Evolutionary conservation across 805 yeast species (phyloP), one percentile per base, ranked within the genome.

Genomic region (Nakazawaea ambrosiae): DNA sequence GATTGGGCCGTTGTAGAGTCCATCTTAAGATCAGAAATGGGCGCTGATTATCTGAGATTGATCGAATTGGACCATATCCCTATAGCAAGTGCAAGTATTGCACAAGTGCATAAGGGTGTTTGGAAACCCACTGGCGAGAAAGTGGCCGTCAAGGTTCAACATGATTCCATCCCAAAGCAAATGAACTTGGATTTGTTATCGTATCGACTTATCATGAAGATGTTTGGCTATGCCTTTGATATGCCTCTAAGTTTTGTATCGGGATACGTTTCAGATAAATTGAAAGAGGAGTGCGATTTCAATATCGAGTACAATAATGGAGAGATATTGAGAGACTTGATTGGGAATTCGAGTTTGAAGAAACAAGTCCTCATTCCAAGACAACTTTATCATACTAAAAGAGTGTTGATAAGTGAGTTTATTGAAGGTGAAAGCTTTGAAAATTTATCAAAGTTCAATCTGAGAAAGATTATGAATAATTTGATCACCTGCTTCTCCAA

Each of bases 51-150:
- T 51, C 14, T 18, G 9, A 29, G 32, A 5, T 20, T 37, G 19
- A 54, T 52, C 29, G 47, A 56, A 9, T 61, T 83, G 27, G 80
- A 78, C 24, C 73, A 68, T 43, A 49, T 34, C 1, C 85, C 90
- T 1, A 61, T 81, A 14, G 92, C 90, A 2, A 75, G 85, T 53
- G 94, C 90, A 0, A 75, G 82, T 32, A 68, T 80, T 44, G 87
- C 86, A 0, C 88, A 80, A 49, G 86, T 80, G 5, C 86, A 80
- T 45, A 60, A 57, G 33, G 87, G 75, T 0, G 47, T 45, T 10
- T 50, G 81, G 44, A 56, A 51, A 36, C 49, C 48, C 19, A 54
- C 49, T 22, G 80, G 79, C 4, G 65, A 66, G 18, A 48, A 56
- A 19, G 86, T 80, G 12, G 87, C 86, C 0, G 67, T 80, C 20